Base-by-base conservation (phyloP, 129 eudicot species). In the Arctium minus region DNA sequence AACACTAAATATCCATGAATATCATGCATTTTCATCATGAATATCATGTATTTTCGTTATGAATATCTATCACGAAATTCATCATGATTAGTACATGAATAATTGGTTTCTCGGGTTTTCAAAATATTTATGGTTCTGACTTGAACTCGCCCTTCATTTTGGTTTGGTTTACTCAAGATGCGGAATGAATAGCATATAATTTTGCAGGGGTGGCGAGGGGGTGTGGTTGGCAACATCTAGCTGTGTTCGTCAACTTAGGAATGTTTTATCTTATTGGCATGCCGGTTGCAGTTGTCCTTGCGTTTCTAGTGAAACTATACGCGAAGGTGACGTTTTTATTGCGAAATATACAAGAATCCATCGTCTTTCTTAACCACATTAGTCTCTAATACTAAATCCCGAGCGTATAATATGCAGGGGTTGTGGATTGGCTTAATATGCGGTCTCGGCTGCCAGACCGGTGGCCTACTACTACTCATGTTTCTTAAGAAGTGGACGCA, bases 131-230 rank as follows among this genome's bases (percentile, higher is more conserved):
- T 17, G 27, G 67, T 56, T 56, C 27, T 56, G 29, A 56, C 4
- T 44, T 44, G 13, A 44, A 44, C 53, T 3, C 6, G 7, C 67
- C 27, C 64, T 53, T 53, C 64, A 53, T 22, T 53, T 53, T 17
- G 67, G 29, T 56, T 56, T 56, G 27, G 22, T 56, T 56, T 56
- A 3, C 32, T 56, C 38, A 2, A 79, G 32, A 27, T 74, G 53
- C 8, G 62, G 27, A 5, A n/a, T 9, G 2, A 70, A 33, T 68
- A 5, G 3, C 11, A 11, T 18, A 7, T 9, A 42, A 42, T 32
- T 65, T 22, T 84, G 68, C 83, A 95, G 99, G 99, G 44, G 97
- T 89, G 79, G 89, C 94, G 17, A 88, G 97, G 71, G 99, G 99
- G 37, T 91, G 98, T 30, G 98, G 98, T 38, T 96, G 93, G 97